Percentiles rank a stretch among this genome's conserved stretches.
Evolutionary conservation across 495 filamentous ascomycete genomes (phyloP).

Genomic region (Tuber borchii): DNA sequence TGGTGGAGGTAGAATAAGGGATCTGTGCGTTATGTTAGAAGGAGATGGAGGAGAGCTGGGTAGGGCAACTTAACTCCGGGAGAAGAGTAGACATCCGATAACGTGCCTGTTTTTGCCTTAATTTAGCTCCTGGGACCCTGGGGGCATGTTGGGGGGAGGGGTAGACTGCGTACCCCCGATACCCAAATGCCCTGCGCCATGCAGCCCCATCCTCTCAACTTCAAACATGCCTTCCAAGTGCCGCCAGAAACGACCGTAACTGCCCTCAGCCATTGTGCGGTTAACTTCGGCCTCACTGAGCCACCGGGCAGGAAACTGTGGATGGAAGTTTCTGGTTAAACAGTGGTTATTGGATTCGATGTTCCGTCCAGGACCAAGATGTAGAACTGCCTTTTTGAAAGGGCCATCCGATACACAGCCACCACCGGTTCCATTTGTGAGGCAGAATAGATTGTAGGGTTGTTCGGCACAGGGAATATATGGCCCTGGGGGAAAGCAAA

Average conservation of each 20-base stretch:
- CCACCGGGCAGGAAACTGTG: conserved; percentile 37
- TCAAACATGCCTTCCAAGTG: conserved; percentile 50
- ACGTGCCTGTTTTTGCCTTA: conserved; percentile 11
- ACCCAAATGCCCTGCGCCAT: conserved; percentile 60
- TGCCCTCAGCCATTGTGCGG: conserved; percentile 41
- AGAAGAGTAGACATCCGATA: conserved; percentile 33
- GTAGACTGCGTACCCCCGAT: conserved; percentile 46
- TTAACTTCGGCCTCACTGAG: conserved; percentile 23
- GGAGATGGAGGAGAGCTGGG: neutral
- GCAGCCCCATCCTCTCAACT: conserved; percentile 49
- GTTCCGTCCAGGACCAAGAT: conserved; percentile 19
- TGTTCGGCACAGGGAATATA: conserved; percentile 40
- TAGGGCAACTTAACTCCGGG: conserved; percentile 15
- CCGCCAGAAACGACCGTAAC: conserved; percentile 52
- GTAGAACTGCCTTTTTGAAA: conserved; percentile 40
- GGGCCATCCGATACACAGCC: conserved; percentile 46
- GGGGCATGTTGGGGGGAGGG: neutral
- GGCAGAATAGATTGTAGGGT: conserved; percentile 20
- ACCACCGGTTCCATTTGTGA: conserved; percentile 26
- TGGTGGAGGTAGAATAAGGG: conserved; percentile 57
- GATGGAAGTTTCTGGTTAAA: conserved; percentile 51
- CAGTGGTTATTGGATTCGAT: conserved; percentile 28
- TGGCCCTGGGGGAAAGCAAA: conserved; percentile 38
- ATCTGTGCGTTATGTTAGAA: conserved; percentile 42
- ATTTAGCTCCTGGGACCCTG: neutral